Base-by-base conservation (phyloP, 2,329 filamentous ascomycete species). In the Aspergillus neoniger region DNA sequence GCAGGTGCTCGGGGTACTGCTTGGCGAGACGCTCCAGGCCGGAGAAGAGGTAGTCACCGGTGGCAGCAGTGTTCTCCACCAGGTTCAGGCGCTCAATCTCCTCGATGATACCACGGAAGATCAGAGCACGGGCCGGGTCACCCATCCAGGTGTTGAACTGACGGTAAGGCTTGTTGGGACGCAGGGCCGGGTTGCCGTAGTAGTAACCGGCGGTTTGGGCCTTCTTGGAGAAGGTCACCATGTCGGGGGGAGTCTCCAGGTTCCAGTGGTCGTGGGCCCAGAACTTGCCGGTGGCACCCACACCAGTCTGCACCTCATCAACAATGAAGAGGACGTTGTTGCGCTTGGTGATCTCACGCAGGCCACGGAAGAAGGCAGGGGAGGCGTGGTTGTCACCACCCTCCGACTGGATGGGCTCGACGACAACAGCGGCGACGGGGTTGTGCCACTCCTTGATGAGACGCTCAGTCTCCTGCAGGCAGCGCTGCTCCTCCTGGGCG, bases 141-240 rank as follows among this genome's bases (percentile, higher is more conserved):
- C 92, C 92, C 89, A 96, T 96, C 92, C 92, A 96, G 52, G 92
- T 96, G 84, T 96, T 96, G 85, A 96, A 96, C 80, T 96, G 92
- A 63, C 92, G 88, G 83, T 96, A 96, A 5, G 93, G 90, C 84
- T 93, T 93, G 83, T 96, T 96, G 64, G 92, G 92, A 12, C 91
- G 85, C 68, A 96, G 84, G 44, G 86, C 87, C 9, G 86, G 85
- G 83, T 95, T 89, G 63, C 89, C 89, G 74, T 88, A 96, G 84
- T 95, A 96, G 84, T 94, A 96, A 36, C 92, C 92, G 6, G 93
- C 92, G 2, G 92, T 91, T 80, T 96, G 92, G 3, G 92, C 93
- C 84, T 96, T 96, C 84, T 96, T 96, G 73, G 87, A 91, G 81
- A 96, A 96, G 60, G 92, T 96, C 48, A 96, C 92, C 83, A 96